Percentiles rank a stretch among this genome's conserved stretches.
Conservation (phyloP, 1,284 basidiomycete genomes). For the Dichomitus squalens region DNA sequence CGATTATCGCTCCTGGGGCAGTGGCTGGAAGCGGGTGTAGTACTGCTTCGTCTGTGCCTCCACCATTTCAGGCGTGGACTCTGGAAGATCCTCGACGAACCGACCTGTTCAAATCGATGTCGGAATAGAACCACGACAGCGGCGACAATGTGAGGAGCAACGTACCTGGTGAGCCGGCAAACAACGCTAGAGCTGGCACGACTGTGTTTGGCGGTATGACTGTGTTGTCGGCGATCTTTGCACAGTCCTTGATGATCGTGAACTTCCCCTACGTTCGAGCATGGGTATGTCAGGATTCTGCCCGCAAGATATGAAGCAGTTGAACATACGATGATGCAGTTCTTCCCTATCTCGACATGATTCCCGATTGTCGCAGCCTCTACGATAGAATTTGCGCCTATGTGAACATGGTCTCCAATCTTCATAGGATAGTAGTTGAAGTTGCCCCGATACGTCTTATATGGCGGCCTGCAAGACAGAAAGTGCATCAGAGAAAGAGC, state of each 20-base stretch:
- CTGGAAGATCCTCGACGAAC: conserved; percentile 84
- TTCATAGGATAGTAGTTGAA: conserved; percentile 99
- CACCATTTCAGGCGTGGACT: conserved; percentile 67
- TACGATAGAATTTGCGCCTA: conserved; percentile 85
- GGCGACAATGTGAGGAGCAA: background rate
- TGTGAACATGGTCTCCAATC: conserved; percentile 92
- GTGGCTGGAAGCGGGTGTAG: conserved; percentile 62
- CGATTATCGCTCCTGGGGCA: conserved; percentile 26
- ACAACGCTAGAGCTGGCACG: conserved; percentile 85
- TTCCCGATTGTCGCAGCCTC: conserved; percentile 96
- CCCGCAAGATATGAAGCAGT: background rate
- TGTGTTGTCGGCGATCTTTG: conserved; percentile 84
- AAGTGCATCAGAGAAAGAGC: too few species aligned
- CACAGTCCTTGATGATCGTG: conserved; percentile 95
- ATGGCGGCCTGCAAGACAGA: conserved; percentile 83
- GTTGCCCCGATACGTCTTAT: conserved; percentile 87
- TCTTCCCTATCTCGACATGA: conserved; percentile 93
- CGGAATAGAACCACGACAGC: too few species aligned
- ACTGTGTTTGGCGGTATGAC: conserved; percentile 93
- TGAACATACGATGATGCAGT: conserved; percentile 85
- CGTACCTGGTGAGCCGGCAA: conserved; percentile 88
- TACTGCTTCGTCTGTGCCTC: conserved; percentile 70
- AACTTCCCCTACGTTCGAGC: conserved; percentile 80
- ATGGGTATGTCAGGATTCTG: background rate
- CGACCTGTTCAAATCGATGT: conserved; percentile 51